phyloP scores from a whole-genome alignment of 441 rosid genomes.

The Populus hybrid region DNA sequence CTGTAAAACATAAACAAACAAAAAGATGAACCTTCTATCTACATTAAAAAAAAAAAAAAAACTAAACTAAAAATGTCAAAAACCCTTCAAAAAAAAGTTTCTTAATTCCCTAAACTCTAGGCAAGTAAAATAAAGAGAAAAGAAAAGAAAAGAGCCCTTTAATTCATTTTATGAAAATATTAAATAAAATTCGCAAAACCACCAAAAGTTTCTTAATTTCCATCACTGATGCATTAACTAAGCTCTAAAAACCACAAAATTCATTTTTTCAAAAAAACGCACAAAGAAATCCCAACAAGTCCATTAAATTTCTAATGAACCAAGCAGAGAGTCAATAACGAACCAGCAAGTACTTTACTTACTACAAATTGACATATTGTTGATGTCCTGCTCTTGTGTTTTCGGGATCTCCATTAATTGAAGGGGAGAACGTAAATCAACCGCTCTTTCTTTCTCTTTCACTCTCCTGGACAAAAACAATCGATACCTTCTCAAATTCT shows the following conservation, averaged over 20 bases:
- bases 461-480: background rate
- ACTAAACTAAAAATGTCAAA: background rate
- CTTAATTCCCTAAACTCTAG: background rate
- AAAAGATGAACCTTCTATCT: background rate
- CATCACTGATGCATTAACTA: background rate
- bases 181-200: background rate
- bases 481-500: background rate
- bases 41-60: background rate
- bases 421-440: background rate
- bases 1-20: conserved; percentile 33
- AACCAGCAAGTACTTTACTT: background rate
- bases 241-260: background rate
- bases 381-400: background rate
- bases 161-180: no score
- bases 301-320: background rate
- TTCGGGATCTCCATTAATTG: background rate
- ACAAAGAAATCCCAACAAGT: background rate
- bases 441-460: background rate
- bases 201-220: background rate
- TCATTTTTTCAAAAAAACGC: background rate
- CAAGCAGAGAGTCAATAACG: background rate
- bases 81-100: background rate
- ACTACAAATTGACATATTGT: background rate
- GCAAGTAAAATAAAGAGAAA: background rate
- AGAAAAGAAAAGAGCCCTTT: background rate